Conservation (phyloP, 208 protist species). For the Crithidia sp. region DNA sequence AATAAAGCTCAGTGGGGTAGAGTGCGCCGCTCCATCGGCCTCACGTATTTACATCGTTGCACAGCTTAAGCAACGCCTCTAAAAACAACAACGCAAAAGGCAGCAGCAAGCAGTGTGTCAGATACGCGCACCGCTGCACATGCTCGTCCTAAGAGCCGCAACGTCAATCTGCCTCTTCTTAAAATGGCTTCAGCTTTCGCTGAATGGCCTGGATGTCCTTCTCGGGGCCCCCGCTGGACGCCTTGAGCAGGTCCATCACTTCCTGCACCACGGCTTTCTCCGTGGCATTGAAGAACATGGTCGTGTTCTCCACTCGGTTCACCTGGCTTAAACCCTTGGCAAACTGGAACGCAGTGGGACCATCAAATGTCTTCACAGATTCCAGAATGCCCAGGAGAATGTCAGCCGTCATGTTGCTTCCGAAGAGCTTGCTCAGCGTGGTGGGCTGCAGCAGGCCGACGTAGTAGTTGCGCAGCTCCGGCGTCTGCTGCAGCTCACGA, state of each 20-base stretch:
- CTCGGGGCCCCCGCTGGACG: constrained; percentile 39
- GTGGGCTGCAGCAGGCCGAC: constrained; percentile 64
- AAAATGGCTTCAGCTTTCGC: constrained; percentile 55
- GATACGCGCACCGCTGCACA: no score
- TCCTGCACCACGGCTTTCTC: constrained; percentile 73
- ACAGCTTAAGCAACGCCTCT: no score
- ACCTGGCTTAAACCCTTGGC: constrained; percentile 76
- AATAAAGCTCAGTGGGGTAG: no score
- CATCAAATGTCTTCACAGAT: constrained; percentile 43
- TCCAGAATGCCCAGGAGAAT: constrained; percentile 74
- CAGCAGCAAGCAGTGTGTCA: no score
- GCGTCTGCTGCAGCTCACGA: constrained; percentile 52
- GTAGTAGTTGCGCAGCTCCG: constrained; percentile 76
- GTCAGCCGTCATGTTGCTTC: constrained; percentile 86
- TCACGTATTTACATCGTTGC: no score
- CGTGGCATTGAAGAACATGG: constrained; percentile 75
- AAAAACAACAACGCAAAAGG: no score
- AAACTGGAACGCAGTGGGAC: constrained; percentile 50
- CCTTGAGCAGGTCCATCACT: constrained; percentile 52
- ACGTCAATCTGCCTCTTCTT: background rate
- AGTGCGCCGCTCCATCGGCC: no score
- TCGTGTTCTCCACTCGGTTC: constrained; percentile 78
- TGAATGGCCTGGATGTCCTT: constrained; percentile 59
- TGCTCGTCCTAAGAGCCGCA: no score
- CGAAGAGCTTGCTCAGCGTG: constrained; percentile 65